phyloP scores from a whole-genome alignment of 495 filamentous ascomycete species.

The Penicillium cataractarum region DNA sequence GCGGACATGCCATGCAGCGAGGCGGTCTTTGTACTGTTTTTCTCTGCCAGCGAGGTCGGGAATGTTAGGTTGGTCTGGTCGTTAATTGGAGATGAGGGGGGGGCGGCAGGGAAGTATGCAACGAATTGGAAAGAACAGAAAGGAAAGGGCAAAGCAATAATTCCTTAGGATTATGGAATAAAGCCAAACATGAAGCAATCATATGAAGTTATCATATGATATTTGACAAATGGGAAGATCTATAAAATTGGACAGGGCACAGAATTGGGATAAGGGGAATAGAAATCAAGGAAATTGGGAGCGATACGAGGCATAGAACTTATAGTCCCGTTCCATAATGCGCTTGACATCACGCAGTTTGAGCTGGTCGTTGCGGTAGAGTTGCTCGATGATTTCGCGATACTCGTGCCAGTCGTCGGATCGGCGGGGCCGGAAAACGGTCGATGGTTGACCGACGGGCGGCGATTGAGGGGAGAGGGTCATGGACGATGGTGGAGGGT shows the following conservation, averaged over 20 bases:
- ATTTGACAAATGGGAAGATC: neutral
- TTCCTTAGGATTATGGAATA: neutral
- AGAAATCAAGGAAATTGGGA: slow-evolving; percentile 22
- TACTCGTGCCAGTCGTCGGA: slow-evolving; percentile 50
- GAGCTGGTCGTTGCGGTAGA: slow-evolving; percentile 47
- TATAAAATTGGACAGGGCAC: neutral
- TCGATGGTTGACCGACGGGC: slow-evolving; percentile 21
- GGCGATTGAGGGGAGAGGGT: slow-evolving; percentile 29
- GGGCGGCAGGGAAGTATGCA: neutral
- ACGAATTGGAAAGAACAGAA: neutral
- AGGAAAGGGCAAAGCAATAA: neutral
- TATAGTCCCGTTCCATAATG: slow-evolving; percentile 48
- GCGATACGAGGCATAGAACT: slow-evolving; percentile 46
- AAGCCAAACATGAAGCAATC: neutral
- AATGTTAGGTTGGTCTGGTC: neutral
- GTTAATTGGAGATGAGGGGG: neutral
- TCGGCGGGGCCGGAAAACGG: slow-evolving; percentile 42
- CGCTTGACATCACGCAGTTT: slow-evolving; percentile 48
- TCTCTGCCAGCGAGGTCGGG: slow-evolving; percentile 32
- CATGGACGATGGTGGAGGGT: slow-evolving; percentile 11
- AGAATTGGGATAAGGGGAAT: slow-evolving; percentile 11
- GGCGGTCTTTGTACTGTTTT: slow-evolving; percentile 53
- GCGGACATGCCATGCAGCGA: slow-evolving; percentile 47
- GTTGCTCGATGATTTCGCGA: slow-evolving; percentile 43
- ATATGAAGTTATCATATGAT: slow-evolving; percentile 2